A percentile compares a stretch with the other conserved stretches of the same genome.
Conservation (phyloP, 176 grass and related monocot genomes). For the Paspalum vaginatum region DNA sequence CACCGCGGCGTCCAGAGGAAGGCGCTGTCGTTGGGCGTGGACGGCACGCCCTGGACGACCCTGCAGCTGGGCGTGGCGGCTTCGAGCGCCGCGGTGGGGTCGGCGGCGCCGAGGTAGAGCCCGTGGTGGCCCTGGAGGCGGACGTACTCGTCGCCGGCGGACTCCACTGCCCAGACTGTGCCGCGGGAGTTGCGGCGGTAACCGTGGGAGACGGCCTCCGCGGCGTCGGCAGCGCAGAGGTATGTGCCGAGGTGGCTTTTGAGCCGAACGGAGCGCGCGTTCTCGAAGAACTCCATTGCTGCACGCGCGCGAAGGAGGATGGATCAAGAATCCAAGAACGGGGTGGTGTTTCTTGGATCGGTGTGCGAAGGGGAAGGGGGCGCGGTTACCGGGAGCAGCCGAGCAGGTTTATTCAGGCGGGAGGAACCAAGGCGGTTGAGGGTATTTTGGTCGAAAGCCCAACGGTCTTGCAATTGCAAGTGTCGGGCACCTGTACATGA, state of each 20-base stretch:
- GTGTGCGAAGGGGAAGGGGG: neutral
- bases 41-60: conserved; percentile 40
- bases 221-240: conserved; percentile 47
- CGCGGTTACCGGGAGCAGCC: neutral
- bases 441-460: neutral
- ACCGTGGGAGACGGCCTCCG: conserved; percentile 46
- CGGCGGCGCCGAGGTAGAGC: conserved; percentile 49
- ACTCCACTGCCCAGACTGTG: conserved; percentile 51
- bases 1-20: conserved; percentile 57
- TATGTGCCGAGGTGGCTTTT: conserved; percentile 60
- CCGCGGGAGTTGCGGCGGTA: conserved; percentile 51
- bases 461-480: neutral
- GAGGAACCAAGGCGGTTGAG: conserved; percentile 15
- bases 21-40: conserved; percentile 47
- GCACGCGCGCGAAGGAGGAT: neutral
- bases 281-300: conserved; percentile 51
- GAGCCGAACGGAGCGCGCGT: conserved; percentile 35
- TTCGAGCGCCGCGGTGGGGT: conserved; percentile 38
- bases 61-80: conserved; percentile 27
- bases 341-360: conserved; percentile 42
- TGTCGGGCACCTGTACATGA: no score
- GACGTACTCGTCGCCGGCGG: conserved; percentile 45
- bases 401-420: conserved; percentile 32
- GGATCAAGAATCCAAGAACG: conserved; percentile 43
- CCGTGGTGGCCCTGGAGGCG: conserved; percentile 38